Percentiles rank a stretch among this genome's conserved stretches.
Evolutionary conservation across 495 filamentous ascomycete species (phyloP).

Genomic region (Cairneyella variabilis): DNA sequence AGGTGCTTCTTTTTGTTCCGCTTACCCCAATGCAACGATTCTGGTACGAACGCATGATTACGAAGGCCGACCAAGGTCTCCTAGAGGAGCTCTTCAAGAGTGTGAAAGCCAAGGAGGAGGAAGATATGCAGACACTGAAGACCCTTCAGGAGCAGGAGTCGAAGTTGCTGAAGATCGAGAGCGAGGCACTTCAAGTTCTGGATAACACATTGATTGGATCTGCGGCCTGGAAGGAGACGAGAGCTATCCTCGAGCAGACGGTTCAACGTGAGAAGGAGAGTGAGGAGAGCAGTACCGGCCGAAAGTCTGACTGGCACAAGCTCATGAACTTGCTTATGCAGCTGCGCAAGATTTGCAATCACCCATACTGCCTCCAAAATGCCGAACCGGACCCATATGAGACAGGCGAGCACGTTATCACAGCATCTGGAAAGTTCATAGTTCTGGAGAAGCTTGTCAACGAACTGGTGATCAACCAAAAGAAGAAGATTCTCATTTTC

Average conservation of each 20-base stretch:
- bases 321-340: conserved; percentile 65
- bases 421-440: conserved; percentile 61
- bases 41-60: conserved; percentile 60
- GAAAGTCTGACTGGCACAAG: conserved; percentile 44
- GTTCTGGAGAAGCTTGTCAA: conserved; percentile 58
- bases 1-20: conserved; percentile 57
- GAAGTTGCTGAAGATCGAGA: conserved; percentile 17
- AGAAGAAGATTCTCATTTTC: conserved; percentile 61
- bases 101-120: conserved; percentile 43
- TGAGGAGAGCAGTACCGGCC: conserved; percentile 36
- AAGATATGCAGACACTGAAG: conserved; percentile 30
- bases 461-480: conserved; percentile 50
- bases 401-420: conserved; percentile 46
- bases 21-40: conserved; percentile 58
- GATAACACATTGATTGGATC: conserved; percentile 16
- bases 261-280: conserved; percentile 30
- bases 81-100: conserved; percentile 51
- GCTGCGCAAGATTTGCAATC: conserved; percentile 59
- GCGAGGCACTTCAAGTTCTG: conserved; percentile 25
- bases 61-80: conserved; percentile 47
- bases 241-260: conserved; percentile 39
- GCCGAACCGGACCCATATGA: conserved; percentile 49
- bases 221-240: conserved; percentile 43
- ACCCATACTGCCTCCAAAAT: conserved; percentile 54
- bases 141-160: conserved; percentile 20